Evolutionary conservation across 768 basidiomycete genomes (phyloP), one percentile per base, ranked within the genome.

Genomic region (Floccularia luteovirens): DNA sequence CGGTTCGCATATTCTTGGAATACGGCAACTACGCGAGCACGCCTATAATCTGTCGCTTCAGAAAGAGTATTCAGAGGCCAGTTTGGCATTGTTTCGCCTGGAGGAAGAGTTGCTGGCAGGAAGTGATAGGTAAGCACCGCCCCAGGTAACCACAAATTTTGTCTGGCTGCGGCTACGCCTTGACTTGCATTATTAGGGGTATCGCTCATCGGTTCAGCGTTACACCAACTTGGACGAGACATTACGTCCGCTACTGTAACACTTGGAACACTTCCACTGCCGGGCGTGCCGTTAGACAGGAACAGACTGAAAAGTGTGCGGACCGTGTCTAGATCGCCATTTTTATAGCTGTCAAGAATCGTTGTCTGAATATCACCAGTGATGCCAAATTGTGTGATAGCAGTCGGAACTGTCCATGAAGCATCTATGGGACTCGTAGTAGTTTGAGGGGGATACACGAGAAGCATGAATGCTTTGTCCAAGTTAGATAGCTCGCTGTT

Each of bases 381-480:
- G 16, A 34, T 17, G 7, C 32, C 32, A 7, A 34, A 12, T 7
- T 17, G 16, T 8, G 32, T 19, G n/a, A 34, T 8, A 19, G 32
- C 32, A 19, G 6, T 8, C n/a, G n/a, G n/a, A 17, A 34, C 20
- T 7, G 32, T 34, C 32, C 32, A 34, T 7, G 20, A 12, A 8
- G 32, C 8, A 17, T 34, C 32, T 3, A 13, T 14, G 20, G n/a
- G 8, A 7, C 8, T 7, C n/a, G 8, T 34, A 34, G 32, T 7
- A 7, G 8, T 19, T 34, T 7, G 8, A 8, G 14, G 14, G n/a
- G 38, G 38, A 31, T 42, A 31, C 17, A 14, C 17, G 8, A 39
- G 19, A 16, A 24, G 31, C 24, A 39, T 14, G 27, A 39, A 39
- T 28, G 38, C 38, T 24, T 39, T 39, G 21, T 39, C 38, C 25